Base-by-base conservation (phyloP, 2,329 filamentous ascomycete species). In the Cadophora sp. region DNA sequence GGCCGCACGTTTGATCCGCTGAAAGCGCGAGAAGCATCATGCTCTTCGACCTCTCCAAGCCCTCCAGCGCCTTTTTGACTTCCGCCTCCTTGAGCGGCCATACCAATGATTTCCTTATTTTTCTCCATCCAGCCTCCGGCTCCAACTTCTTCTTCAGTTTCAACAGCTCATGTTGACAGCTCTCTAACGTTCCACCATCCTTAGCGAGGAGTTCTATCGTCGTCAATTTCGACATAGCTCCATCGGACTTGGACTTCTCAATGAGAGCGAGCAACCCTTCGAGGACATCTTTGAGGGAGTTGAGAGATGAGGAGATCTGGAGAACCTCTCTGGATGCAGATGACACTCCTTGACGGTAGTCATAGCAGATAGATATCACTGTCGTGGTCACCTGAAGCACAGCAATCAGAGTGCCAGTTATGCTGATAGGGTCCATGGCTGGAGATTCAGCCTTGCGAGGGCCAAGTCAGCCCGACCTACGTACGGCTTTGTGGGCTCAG, bases 1-100 rank as follows among this genome's bases (percentile, higher is more conserved):
- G n/a, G n/a, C 53, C 71, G 66, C 16, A 73, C 72, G 68, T 63
- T 34, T 73, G 70, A 58, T 74, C 72, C 2, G 70, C 66, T 55
- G 68, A 67, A 27, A 74, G 50, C 5, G 70, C 72, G n/a, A 74
- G 61, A 19, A 64, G 56, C 59, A 74, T 65, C 24, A 68, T 72
- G 37, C 66, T 67, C 56, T 74, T 73, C 27, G 65, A 67, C 61
- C 71, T 69, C 29, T 73, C 72, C 14, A 74, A n/a, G 8, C 60
- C 58, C 5, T 53, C 55, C 56, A 73, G 43, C 7, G 68, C 68
- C 34, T 64, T 71, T 29, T 51, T 62, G 31, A 71, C 60, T 16
- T 73, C 71, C 1, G 56, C 62, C 58, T 73, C 69, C 43, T 69
- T 70, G 9, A 74, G 55, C 3, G 72, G 72, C 72, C 72, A 74